These are phyloP conservation scores for Penicillium aurantiogriseum DNA, from an alignment of 2,329 filamentous ascomycete genomes.

Conservation along the genomic window DNA sequence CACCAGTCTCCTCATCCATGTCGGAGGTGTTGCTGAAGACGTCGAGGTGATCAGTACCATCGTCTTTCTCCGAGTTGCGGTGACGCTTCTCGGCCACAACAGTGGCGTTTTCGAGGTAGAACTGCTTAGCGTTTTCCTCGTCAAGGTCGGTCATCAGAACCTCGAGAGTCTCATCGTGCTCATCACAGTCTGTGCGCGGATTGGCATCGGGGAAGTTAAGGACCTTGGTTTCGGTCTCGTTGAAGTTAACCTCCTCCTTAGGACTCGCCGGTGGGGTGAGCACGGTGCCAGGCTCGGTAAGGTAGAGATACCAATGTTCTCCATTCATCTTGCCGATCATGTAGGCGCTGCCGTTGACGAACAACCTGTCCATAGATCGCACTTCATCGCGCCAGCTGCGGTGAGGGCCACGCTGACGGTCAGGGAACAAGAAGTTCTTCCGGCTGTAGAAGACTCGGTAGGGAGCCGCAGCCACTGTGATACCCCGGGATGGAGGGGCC, in stretches of 20 bases:
- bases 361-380: conserved; percentile 85
- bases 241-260: conserved; percentile 46
- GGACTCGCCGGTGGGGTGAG: conserved; percentile 83
- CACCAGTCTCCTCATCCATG: conserved; percentile 52
- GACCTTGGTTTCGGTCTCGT: conserved; percentile 59
- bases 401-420: conserved; percentile 90
- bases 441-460: conserved; percentile 98
- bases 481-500: conserved; percentile 62
- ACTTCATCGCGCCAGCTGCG: conserved; percentile 98
- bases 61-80: conserved; percentile 67
- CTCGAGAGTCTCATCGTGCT: conserved; percentile 55
- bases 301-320: conserved; percentile 98
- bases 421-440: conserved; percentile 96
- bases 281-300: conserved; percentile 78
- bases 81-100: conserved; percentile 81
- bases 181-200: conserved; percentile 32
- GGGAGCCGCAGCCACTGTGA: conserved; percentile 75
- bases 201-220: conserved; percentile 52
- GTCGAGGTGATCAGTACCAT: conserved; percentile 57
- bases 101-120: conserved; percentile 78
- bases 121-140: conserved; percentile 64
- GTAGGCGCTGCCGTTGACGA: conserved; percentile 90
- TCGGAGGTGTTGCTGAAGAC: conserved; percentile 77
- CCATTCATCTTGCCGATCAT: conserved; percentile 99
- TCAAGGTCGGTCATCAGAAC: conserved; percentile 69